These are phyloP conservation scores for Magnaporthiopsis incrustans DNA, from an alignment of 2,329 filamentous ascomycete genomes.

Conservation along the genomic window DNA sequence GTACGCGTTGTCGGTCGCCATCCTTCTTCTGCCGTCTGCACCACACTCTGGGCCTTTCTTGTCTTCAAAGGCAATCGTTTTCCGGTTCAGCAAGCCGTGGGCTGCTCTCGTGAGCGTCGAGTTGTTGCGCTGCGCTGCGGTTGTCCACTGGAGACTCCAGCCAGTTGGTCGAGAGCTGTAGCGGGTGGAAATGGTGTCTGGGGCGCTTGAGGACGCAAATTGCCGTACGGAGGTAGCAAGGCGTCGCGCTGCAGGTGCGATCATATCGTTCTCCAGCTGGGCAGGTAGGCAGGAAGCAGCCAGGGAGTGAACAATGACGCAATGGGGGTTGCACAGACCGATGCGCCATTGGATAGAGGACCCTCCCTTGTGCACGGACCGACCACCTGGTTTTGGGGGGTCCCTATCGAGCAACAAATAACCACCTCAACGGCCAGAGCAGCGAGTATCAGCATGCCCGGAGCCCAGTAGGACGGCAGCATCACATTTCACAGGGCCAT, in stretches of 20 bases:
- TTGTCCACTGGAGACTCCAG: background rate
- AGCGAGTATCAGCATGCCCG: too few relatives aligned
- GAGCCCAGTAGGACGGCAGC: too few relatives aligned
- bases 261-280: background rate
- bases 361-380: background rate
- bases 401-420: background rate
- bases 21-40: constrained; percentile 28
- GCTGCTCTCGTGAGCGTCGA: background rate
- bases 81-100: too few relatives aligned
- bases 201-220: background rate
- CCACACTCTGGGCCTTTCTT: background rate
- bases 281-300: background rate
- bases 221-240: background rate
- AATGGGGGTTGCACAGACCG: background rate
- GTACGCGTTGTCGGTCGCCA: constrained; percentile 77
- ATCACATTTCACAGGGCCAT: background rate
- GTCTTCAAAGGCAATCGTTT: background rate
- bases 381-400: background rate
- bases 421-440: background rate
- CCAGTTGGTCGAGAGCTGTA: background rate
- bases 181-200: background rate
- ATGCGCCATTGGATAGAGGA: background rate
- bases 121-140: too few relatives aligned
- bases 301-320: background rate
- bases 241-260: background rate